Conservation (phyloP, 1,284 basidiomycete species). For the Erythrobasidium hasegawianum region DNA sequence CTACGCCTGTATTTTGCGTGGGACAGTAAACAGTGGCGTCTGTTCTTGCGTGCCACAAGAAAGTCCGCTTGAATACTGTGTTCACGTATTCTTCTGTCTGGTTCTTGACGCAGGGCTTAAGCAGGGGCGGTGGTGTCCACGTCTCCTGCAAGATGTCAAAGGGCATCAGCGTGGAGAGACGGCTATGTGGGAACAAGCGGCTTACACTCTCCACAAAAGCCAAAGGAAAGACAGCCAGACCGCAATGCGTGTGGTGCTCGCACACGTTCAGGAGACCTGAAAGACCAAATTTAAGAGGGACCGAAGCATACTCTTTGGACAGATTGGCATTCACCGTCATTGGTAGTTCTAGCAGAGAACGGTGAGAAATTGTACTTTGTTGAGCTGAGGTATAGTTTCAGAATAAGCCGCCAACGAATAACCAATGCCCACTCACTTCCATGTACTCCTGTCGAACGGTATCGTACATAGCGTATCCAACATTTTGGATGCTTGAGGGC, state of each 20-base stretch:
- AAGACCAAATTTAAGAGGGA: neutral
- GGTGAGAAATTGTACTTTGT: neutral
- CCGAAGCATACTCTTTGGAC: neutral
- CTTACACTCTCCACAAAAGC: constrained; percentile 17
- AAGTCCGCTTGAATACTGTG: constrained; percentile 1
- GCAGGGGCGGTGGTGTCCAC: constrained; percentile 3
- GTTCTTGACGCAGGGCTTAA: constrained; percentile 5
- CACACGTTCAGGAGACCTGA: constrained; percentile 13
- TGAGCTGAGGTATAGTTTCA: neutral
- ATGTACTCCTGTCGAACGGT: neutral
- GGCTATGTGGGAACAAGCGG: too few species aligned
- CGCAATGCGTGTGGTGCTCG: constrained; percentile 9
- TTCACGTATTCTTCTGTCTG: constrained; percentile 4
- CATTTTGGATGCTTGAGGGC: constrained; percentile 3
- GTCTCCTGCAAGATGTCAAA: constrained; percentile 14
- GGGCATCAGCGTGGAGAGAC: too few species aligned
- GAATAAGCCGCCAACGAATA: neutral
- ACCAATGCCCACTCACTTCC: neutral
- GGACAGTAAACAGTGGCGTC: neutral
- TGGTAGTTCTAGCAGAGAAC: neutral
- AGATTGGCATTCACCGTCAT: constrained; percentile 11
- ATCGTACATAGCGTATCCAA: constrained; percentile 5
- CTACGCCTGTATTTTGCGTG: neutral
- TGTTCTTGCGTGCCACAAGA: constrained; percentile 6
- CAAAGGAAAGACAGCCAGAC: constrained; percentile 3